Base-by-base conservation (phyloP, 164 flowering plant genomes). In the Echeveria elegans region DNA sequence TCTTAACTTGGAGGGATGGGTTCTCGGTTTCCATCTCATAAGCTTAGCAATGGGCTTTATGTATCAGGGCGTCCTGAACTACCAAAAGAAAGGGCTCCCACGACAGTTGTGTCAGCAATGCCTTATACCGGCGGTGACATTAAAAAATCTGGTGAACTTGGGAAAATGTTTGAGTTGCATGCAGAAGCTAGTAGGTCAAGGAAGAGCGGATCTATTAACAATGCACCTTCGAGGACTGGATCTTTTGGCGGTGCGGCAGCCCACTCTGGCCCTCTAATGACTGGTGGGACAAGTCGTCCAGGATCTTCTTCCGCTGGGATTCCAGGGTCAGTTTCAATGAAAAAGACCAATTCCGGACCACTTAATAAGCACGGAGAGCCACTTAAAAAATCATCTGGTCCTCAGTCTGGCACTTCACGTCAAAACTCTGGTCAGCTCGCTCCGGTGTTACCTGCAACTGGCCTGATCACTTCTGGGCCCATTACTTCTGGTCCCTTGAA, bases 81-180 rank as follows among this genome's bases (percentile, higher is more conserved):
- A 40, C 93, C 84, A 19, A 94, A 94, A 76, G 98, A 94, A 73
- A 88, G 83, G 79, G 68, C 87, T 52, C 88, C 89, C 1, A 88
- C 97, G 18, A 91, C 89, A 88, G 87, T 87, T 72, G 87, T 97
- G 61, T 77, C 76, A 0, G 93, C 98, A 60, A 82, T 91, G 92
- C 95, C 96, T 10, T 94, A 94, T 73, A 94, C 97, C 21, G 98
- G 98, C 59, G 98, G 98, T 62, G 98, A 94, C 74, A 94, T 94
- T 4, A 94, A 91, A 73, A 94, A 83, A 63, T 94, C 98, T 28
- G 98, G 98, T 45, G 98, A 94, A 68, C 79, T 94, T 38, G 98
- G 98, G 28, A 94, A 94, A 77, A 94, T 94, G 98, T 94, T 94
- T 79, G 98, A 91, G 73, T 81, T 90, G 47, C 89, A 87, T 50